A percentile compares a stretch with the other conserved stretches of the same genome.
phyloP scores from a whole-genome alignment of 2,329 filamentous ascomycete genomes.

The Drechslera avenae region DNA sequence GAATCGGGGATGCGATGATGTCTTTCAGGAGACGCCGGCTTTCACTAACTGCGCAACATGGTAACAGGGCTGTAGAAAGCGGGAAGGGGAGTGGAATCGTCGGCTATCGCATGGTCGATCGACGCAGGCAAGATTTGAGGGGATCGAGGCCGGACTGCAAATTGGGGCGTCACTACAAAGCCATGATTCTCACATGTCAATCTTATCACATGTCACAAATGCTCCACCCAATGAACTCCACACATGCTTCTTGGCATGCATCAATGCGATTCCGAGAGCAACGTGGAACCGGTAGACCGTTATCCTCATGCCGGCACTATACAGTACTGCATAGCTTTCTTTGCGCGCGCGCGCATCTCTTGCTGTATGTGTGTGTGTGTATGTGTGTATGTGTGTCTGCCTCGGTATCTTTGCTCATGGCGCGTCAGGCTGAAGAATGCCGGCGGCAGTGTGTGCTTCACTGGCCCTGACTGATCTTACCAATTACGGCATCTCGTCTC shows the following conservation, averaged over 20 bases:
- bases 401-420: too few species aligned
- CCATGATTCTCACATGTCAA: slow-evolving; percentile 33
- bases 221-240: slow-evolving; percentile 23
- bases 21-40: slow-evolving; percentile 12
- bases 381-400: too few species aligned
- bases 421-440: neutral
- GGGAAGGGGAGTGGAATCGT: slow-evolving; percentile 1
- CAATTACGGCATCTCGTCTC: neutral
- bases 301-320: too few species aligned
- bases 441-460: neutral
- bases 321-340: too few species aligned
- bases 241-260: slow-evolving; percentile 18
- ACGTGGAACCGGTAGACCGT: neutral
- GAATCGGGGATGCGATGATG: slow-evolving; percentile 21
- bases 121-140: slow-evolving; percentile 7
- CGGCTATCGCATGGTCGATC: slow-evolving; percentile 12
- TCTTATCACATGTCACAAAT: slow-evolving; percentile 28
- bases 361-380: too few species aligned
- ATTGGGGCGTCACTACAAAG: slow-evolving; percentile 23
- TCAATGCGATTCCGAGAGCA: neutral
- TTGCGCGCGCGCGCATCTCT: too few species aligned
- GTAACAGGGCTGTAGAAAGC: neutral
- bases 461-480: slow-evolving; percentile 1
- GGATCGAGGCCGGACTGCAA: slow-evolving; percentile 20
- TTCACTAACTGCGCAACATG: slow-evolving; percentile 7